Evolutionary conservation across 2,329 filamentous ascomycete genomes (phyloP).

Genomic region (Madurella fahalii): DNA sequence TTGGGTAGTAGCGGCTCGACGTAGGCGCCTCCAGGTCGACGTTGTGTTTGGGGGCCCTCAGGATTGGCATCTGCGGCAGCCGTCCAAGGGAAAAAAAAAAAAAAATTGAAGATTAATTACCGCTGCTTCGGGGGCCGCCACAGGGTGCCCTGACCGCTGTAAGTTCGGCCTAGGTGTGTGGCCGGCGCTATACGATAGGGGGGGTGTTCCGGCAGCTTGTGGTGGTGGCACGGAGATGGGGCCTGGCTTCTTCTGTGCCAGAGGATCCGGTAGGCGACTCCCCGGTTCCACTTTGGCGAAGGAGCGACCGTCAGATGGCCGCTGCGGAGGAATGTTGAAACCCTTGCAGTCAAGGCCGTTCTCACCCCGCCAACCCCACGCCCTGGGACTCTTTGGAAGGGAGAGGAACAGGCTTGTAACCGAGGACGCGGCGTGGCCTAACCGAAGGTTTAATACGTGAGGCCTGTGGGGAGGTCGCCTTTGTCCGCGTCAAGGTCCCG

Average conservation of each 20-base stretch:
- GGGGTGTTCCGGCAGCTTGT: slow-evolving; percentile 13
- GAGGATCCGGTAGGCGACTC: neutral
- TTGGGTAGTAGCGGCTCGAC: slow-evolving; percentile 25
- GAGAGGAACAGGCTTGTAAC: slow-evolving; percentile 3
- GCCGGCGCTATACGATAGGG: slow-evolving; percentile 20
- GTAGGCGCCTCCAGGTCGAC: slow-evolving; percentile 27
- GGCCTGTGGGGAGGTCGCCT: neutral
- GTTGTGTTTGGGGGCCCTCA: slow-evolving; percentile 34
- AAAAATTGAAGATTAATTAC: slow-evolving; percentile 14
- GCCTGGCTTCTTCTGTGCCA: slow-evolving; percentile 3
- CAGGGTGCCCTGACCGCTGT: slow-evolving; percentile 15
- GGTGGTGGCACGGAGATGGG: slow-evolving; percentile 21
- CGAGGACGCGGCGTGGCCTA: slow-evolving; percentile 7
- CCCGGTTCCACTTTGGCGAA: slow-evolving; percentile 6
- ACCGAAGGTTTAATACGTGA: slow-evolving; percentile 3
- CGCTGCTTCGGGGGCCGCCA: slow-evolving; percentile 15
- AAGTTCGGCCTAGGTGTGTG: slow-evolving; percentile 20
- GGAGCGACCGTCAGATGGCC: slow-evolving; percentile 8
- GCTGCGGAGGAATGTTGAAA: neutral
- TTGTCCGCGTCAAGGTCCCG: neutral
- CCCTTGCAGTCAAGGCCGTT: neutral
- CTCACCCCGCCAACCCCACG: neutral
- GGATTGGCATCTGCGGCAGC: slow-evolving; percentile 37
- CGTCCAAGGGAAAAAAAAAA: too few relatives aligned
- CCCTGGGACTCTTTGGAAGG: neutral